phyloP scores from a whole-genome alignment of 139 green algal species.

The Chlamydomonas urium region DNA sequence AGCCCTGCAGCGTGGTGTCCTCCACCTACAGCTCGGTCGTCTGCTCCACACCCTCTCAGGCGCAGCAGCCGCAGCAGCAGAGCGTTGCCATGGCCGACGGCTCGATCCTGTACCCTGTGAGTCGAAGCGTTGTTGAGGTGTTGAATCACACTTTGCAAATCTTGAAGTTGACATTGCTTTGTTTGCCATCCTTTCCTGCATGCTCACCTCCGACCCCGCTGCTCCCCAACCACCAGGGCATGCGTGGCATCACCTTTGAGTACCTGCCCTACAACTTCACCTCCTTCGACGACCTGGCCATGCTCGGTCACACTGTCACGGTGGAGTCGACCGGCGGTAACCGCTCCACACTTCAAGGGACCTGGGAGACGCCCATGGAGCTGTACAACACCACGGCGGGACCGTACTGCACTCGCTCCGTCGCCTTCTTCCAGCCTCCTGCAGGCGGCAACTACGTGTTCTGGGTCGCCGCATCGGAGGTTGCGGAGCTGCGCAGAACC shows the following conservation, averaged over 20 bases:
- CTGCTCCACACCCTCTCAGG: no score
- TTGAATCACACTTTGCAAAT: no score
- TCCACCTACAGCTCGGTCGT: no score
- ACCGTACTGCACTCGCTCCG: no score
- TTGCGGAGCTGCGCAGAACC: conserved; percentile 20
- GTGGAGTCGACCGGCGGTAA: neutral
- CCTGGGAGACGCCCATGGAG: conserved; percentile 4
- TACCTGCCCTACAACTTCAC: neutral
- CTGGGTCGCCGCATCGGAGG: conserved; percentile 23
- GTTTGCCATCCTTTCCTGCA: no score
- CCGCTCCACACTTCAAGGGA: neutral
- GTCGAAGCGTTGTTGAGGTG: no score
- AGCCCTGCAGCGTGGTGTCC: conserved; percentile 25
- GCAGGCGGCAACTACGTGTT: conserved; percentile 21
- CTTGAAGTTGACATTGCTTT: no score
- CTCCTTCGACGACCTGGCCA: neutral
- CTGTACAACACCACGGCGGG: no score
- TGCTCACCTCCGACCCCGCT: no score
- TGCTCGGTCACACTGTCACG: neutral
- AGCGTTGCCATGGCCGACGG: no score
- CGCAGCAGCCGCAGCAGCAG: no score
- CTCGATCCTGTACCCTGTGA: no score
- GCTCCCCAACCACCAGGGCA: neutral
- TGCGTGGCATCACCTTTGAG: conserved; percentile 1
- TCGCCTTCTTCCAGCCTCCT: conserved; percentile 28